Conservation (phyloP, 2,329 filamentous ascomycete genomes). For the Curvularia spicifera region DNA sequence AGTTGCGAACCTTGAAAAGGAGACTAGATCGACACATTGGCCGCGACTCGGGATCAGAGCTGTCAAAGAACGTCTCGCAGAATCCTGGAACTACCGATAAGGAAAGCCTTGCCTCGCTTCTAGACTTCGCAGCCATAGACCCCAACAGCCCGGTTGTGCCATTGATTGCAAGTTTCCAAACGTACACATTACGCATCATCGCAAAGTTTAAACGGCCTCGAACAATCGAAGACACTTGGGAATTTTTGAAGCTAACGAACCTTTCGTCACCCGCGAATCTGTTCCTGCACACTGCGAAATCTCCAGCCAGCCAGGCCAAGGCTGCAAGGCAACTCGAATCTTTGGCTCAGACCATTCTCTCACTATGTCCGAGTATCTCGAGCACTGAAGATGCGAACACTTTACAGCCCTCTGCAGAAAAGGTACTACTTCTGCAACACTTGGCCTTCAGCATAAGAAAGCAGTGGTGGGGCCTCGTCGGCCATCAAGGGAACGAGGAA, state of each 20-base stretch:
- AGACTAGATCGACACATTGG: slow-evolving; percentile 59
- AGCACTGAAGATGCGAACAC: slow-evolving; percentile 67
- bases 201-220: slow-evolving; percentile 65
- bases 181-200: slow-evolving; percentile 69
- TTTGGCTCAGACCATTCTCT: slow-evolving; percentile 68
- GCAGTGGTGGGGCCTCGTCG: slow-evolving; percentile 69
- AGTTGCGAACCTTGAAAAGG: slow-evolving; percentile 70
- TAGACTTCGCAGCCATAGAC: slow-evolving; percentile 63
- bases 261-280: slow-evolving; percentile 65
- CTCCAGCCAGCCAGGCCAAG: slow-evolving; percentile 61
- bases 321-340: slow-evolving; percentile 70
- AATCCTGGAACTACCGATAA: slow-evolving; percentile 39
- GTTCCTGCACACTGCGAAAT: slow-evolving; percentile 57
- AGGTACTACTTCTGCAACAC: slow-evolving; percentile 68
- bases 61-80: slow-evolving; percentile 37
- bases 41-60: slow-evolving; percentile 12
- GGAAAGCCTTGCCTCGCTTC: slow-evolving; percentile 63
- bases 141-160: slow-evolving; percentile 50
- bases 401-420: slow-evolving; percentile 62
- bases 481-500: slow-evolving; percentile 65
- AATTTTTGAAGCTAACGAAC: slow-evolving; percentile 61
- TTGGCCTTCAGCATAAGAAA: slow-evolving; percentile 67
- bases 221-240: slow-evolving; percentile 64
- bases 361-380: slow-evolving; percentile 71
- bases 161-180: slow-evolving; percentile 68